These are phyloP conservation scores for Juglanconis oblonga DNA, from an alignment of 2,329 filamentous ascomycete species.

Conservation along the genomic window DNA sequence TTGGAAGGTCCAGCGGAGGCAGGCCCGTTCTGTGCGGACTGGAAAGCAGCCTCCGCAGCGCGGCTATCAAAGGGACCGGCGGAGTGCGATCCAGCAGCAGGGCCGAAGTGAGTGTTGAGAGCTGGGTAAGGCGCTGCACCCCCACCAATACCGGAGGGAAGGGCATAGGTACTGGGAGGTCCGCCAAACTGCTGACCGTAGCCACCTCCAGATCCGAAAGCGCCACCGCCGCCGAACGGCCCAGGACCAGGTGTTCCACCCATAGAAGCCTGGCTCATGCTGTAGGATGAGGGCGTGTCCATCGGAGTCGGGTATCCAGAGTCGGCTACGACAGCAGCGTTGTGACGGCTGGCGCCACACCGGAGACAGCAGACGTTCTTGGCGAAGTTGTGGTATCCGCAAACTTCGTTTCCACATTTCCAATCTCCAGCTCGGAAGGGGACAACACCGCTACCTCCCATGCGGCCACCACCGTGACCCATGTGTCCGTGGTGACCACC, in stretches of 20 bases:
- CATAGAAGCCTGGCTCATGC: conserved; percentile 87
- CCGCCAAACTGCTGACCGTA: conserved; percentile 82
- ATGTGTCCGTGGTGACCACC: conserved; percentile 52
- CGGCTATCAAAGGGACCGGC: conserved; percentile 89
- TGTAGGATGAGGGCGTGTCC: conserved; percentile 79
- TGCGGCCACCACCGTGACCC: conserved; percentile 56
- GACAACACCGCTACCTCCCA: conserved; percentile 81
- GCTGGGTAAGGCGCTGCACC: conserved; percentile 77
- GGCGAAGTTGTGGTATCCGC: conserved; percentile 98
- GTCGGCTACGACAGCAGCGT: conserved; percentile 90
- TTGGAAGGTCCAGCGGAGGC: conserved; percentile 74
- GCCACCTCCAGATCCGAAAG: conserved; percentile 63
- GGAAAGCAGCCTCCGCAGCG: conserved; percentile 91
- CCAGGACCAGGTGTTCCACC: conserved; percentile 75
- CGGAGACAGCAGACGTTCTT: conserved; percentile 98
- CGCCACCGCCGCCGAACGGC: conserved; percentile 66
- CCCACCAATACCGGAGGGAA: conserved; percentile 81
- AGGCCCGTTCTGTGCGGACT: conserved; percentile 78
- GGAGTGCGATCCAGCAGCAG: conserved; percentile 74
- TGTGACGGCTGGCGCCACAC: conserved; percentile 90
- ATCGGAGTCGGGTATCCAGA: conserved; percentile 88
- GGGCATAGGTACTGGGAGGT: conserved; percentile 82
- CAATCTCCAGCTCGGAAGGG: conserved; percentile 98
- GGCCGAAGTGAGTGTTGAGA: conserved; percentile 78
- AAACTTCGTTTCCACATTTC: conserved; percentile 97